Base-by-base conservation (phyloP, 805 yeast genomes). In the Schizosaccharomyces lindneri region DNA sequence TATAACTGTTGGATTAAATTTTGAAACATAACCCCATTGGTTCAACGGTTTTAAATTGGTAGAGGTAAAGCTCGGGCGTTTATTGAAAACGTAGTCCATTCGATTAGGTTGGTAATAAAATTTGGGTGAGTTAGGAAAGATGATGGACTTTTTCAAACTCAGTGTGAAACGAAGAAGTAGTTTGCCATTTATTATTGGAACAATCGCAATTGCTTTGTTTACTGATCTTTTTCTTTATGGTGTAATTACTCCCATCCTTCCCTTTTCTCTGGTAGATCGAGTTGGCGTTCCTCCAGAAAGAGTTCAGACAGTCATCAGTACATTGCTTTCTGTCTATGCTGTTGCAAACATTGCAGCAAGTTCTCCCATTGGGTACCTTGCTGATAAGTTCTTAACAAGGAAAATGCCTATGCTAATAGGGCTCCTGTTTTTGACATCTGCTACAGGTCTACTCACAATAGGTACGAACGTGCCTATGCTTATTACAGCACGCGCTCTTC, bases 191-290 rank as follows among this genome's bases (percentile, higher is more conserved):
- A 46, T 46, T 24, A 13, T 46, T 3, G 51, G 51, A 17, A 46
- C 51, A 46, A 55, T 71, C 55, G 64, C 71, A 7, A 46, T 69
- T 41, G 72, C 74, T 0, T 65, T 69, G 15, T 71, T 71, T 61
- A 67, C 70, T 9, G 74, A 71, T 55, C 62, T 66, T 6, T 70
- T 71, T 55, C 64, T 72, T 11, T 72, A 71, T 61, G 65, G 65
- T n/a, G 63, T 68, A 31, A 64, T 71, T 24, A 65, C 70, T 11
- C 74, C 74, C 1, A 67, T 71, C 3, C 64, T 70, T 17, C 74
- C 74, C 15, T 71, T 65, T 63, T 71, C 69, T 17, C 65, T 71
- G 36, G 64, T 48, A 13, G n/a, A 61, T 6, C 65, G 68, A 11
- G 65, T 72, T 65, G 68, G 68, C 6, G 67, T 71, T 9, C 31